These are phyloP conservation scores for Graphium sp. DNA, from an alignment of 2,329 filamentous ascomycete genomes.

Conservation along the genomic window DNA sequence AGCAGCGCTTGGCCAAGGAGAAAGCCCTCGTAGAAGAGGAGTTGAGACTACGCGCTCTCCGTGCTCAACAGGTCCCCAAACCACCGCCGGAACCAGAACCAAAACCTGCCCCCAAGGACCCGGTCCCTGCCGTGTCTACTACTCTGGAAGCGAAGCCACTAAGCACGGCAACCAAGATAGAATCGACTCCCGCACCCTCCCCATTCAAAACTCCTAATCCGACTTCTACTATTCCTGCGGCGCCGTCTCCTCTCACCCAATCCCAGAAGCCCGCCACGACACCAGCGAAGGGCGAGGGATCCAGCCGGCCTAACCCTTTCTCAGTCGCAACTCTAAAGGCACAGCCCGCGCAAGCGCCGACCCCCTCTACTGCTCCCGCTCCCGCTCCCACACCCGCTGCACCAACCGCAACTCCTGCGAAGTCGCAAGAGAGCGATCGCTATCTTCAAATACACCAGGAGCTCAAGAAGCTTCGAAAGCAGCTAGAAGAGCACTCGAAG, in stretches of 20 bases:
- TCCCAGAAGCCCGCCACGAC: background rate
- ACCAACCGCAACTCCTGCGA: slow-evolving; percentile 3
- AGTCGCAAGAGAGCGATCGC: slow-evolving; percentile 16
- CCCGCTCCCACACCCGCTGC: background rate
- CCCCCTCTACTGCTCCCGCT: slow-evolving; percentile 2
- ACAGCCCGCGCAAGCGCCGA: background rate
- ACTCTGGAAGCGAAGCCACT: slow-evolving; percentile 2
- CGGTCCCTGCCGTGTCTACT: slow-evolving; percentile 7
- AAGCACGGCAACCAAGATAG: slow-evolving; percentile 4
- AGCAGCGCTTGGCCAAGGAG: slow-evolving; percentile 26
- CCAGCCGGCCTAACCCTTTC: too few relatives aligned
- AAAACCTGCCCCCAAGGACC: slow-evolving; percentile 3
- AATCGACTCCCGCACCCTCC: too few relatives aligned
- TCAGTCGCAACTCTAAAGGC: too few relatives aligned
- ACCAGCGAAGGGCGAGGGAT: too few relatives aligned
- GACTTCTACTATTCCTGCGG: too few relatives aligned
- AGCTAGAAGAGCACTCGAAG: slow-evolving; percentile 39
- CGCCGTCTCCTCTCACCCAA: background rate
- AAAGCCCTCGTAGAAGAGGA: slow-evolving; percentile 27
- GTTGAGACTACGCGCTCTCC: slow-evolving; percentile 27
- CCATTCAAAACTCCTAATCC: too few relatives aligned
- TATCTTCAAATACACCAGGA: slow-evolving; percentile 46
- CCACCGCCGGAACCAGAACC: slow-evolving; percentile 16
- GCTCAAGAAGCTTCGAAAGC: slow-evolving; percentile 51
- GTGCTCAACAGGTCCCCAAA: slow-evolving; percentile 24